Conservation (phyloP, 441 rosid genomes). For the Erysimum cheiri region DNA sequence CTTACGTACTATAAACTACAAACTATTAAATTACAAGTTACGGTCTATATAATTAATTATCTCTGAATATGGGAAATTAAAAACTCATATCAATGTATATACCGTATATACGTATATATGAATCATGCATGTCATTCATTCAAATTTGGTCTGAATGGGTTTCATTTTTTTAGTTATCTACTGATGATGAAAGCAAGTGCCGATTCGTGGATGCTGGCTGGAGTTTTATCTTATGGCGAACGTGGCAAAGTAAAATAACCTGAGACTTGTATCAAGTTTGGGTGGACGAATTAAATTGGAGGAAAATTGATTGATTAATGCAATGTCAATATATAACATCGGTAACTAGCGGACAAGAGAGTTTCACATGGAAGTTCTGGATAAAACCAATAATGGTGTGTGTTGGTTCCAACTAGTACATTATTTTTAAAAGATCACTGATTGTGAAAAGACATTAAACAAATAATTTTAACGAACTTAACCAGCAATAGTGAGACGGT, state of each 20-base stretch:
- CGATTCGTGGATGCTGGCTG: conserved; percentile 4
- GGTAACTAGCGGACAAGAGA: conserved; percentile 35
- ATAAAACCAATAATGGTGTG: conserved; percentile 33
- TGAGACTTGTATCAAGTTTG: background rate
- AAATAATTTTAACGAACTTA: conserved; percentile 30
- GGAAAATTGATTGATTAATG: conserved; percentile 21
- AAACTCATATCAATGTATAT: no score
- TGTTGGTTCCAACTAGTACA: conserved; percentile 18
- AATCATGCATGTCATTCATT: conserved; percentile 3
- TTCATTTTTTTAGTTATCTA: conserved; percentile 4
- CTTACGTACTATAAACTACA: no score
- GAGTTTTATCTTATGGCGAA: conserved; percentile 13
- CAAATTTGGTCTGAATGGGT: conserved; percentile 11
- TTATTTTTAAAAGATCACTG: background rate
- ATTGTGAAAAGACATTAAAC: conserved; percentile 8
- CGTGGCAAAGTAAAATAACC: conserved; percentile 6
- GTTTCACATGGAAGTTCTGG: conserved; percentile 38
- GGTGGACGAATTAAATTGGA: conserved; percentile 21
- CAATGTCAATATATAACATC: conserved; percentile 32
- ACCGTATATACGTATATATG: background rate
- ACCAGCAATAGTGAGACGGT: background rate
- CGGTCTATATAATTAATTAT: no score
- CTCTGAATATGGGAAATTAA: no score
- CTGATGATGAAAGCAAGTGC: conserved; percentile 7
- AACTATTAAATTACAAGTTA: no score